Base-by-base conservation (phyloP, 1,284 basidiomycete genomes). In the Cryptococcus amylolentus region DNA sequence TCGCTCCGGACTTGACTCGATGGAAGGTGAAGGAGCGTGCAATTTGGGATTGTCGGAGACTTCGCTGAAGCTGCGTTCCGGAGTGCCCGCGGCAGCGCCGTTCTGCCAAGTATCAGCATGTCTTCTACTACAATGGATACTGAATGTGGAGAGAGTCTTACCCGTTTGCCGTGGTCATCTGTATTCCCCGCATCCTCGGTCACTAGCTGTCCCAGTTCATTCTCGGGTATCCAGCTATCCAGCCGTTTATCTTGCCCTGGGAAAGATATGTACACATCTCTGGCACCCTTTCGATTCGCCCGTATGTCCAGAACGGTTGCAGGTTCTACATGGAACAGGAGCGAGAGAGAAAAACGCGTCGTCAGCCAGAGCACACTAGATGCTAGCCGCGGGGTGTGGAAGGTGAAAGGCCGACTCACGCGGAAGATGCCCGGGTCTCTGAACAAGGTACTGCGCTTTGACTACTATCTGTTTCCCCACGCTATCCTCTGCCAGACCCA, bases 191-290 rank as follows among this genome's bases (percentile, higher is more conserved):
- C 26, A 16, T 50, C 48, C 10, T 48, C 44, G 13, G 55, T 41
- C 8, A 65, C 58, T 46, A 67, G 61, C 18, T 58, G 56, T 1
- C 66, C 67, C 1, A 75, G 49, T 2, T 68, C 56, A 1, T 28
- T 38, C 56, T 81, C 80, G 1, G 80, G 74, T 14, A 89, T 78
- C 89, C 88, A 90, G 66, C 86, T 84, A 71, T 90, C 88, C 61
- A 89, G 77, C 14, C 87, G 81, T 73, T 88, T 88, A 78, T 91
- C 88, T 51, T 73, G 61, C 9, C 72, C 71, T 0, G 61, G 52
- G 51, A 69, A 77, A 16, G 68, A 62, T 28, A 77, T 56, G 57
- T 77, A 77, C 5, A 58, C 66, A 53, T 76, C 70, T 26, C 38
- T 38, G 13, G 26, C 16, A 5, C 66, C 66, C 4, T 42, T 49